Conservation (phyloP, 108 stramenopile genomes). For the Hondaea fermentalgiana region DNA sequence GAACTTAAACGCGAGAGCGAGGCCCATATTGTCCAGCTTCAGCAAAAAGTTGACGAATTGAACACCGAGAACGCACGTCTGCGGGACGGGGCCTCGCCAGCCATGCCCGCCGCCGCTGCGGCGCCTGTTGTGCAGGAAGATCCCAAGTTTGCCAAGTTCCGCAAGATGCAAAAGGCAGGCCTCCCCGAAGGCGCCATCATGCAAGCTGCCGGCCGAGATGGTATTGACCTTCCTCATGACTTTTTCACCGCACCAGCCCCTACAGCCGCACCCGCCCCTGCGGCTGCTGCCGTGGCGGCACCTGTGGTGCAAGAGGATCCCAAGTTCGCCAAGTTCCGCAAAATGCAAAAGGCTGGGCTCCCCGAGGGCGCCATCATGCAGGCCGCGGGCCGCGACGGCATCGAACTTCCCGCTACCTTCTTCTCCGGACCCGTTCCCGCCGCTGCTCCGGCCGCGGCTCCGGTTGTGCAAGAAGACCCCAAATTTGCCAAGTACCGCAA, state of each 20-base stretch:
- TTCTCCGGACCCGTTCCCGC: neutral
- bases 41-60: neutral
- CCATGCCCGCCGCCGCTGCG: neutral
- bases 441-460: neutral
- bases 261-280: neutral
- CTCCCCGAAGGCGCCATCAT: neutral
- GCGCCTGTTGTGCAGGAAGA: conserved; percentile 11
- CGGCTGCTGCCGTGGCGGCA: neutral
- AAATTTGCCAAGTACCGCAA: neutral
- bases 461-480: neutral
- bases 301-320: neutral
- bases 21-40: neutral
- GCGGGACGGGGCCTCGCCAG: neutral
- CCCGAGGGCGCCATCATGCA: conserved; percentile 6
- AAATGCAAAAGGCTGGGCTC: neutral
- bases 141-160: neutral
- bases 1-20: conserved; percentile 2
- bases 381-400: neutral
- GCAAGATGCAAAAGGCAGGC: conserved; percentile 17
- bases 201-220: neutral
- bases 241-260: neutral
- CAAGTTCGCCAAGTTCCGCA: neutral
- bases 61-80: neutral
- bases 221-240: neutral
- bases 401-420: neutral